Percentiles rank a stretch among this genome's conserved stretches.
Conservation (phyloP, 345 rosid species). For the Salix dunnii region DNA sequence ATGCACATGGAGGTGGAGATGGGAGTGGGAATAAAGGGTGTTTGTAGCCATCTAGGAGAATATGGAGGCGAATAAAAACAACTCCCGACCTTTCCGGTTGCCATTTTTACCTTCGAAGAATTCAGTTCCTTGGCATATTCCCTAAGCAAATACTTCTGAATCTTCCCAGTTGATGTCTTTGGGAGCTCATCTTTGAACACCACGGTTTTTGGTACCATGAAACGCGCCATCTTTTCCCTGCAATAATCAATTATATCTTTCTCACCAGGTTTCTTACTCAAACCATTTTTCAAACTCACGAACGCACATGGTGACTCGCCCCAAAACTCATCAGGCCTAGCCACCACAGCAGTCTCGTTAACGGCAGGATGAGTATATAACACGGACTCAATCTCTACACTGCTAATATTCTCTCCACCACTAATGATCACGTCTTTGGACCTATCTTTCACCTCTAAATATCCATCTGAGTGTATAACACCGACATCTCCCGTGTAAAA, state of each 20-base stretch:
- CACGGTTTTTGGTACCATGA: conserved; percentile 71
- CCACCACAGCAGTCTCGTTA: conserved; percentile 29
- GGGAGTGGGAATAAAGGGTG: too few species aligned
- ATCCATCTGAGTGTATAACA: conserved; percentile 24
- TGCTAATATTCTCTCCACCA: conserved; percentile 30
- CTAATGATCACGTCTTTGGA: conserved; percentile 30
- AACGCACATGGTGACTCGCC: conserved; percentile 31
- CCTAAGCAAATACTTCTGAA: conserved; percentile 58
- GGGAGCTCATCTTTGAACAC: conserved; percentile 60
- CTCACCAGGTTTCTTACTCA: not conserved
- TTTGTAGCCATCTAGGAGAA: too few species aligned
- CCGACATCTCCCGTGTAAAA: conserved; percentile 27
- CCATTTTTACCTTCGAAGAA: conserved; percentile 3
- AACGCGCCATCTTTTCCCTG: conserved; percentile 57
- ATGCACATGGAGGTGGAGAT: too few species aligned
- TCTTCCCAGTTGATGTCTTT: conserved; percentile 73
- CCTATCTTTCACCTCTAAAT: conserved; percentile 25
- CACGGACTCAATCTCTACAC: conserved; percentile 25
- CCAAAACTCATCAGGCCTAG: conserved; percentile 20
- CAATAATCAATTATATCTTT: conserved; percentile 58
- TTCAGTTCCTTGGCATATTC: conserved; percentile 39
- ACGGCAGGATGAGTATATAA: conserved; percentile 16
- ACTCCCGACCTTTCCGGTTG: too few species aligned
- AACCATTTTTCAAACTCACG: conserved; percentile 14
- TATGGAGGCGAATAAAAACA: too few species aligned